A percentile compares a stretch with the other conserved stretches of the same genome.
phyloP scores from a whole-genome alignment of 2,329 filamentous ascomycete genomes.

The Aspergillus arachidicola region DNA sequence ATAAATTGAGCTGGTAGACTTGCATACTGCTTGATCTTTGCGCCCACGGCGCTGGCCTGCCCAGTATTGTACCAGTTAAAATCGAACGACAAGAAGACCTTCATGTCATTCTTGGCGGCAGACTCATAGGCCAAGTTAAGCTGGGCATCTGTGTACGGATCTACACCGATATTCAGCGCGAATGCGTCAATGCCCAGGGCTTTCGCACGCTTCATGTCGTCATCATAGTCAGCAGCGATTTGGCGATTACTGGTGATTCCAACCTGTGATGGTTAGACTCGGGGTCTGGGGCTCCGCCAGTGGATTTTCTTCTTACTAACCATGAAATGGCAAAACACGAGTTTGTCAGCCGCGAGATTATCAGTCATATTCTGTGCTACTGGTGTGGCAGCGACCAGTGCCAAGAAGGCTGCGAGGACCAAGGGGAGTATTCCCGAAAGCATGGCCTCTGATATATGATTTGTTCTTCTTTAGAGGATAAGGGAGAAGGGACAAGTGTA shows the following conservation, averaged over 20 bases:
- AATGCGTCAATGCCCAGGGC: slow-evolving; percentile 51
- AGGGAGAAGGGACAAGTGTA: background rate
- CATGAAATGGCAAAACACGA: slow-evolving; percentile 52
- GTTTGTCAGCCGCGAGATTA: slow-evolving; percentile 19
- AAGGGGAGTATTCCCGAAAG: slow-evolving; percentile 19
- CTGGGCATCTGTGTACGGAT: slow-evolving; percentile 49
- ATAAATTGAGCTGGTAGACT: slow-evolving; percentile 50
- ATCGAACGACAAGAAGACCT: slow-evolving; percentile 61
- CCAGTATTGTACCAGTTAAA: slow-evolving; percentile 52
- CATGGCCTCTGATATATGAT: slow-evolving; percentile 10
- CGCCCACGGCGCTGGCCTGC: slow-evolving; percentile 45
- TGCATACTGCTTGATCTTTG: slow-evolving; percentile 52
- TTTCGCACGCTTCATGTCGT: slow-evolving; percentile 52
- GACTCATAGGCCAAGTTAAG: slow-evolving; percentile 54
- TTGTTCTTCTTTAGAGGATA: background rate
- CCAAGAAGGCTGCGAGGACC: slow-evolving; percentile 20
- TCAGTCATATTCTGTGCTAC: slow-evolving; percentile 5
- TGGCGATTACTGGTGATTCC: slow-evolving; percentile 50
- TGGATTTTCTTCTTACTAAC: slow-evolving; percentile 23
- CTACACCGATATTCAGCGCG: slow-evolving; percentile 54
- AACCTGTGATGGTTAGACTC: slow-evolving; percentile 33
- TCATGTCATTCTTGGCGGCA: slow-evolving; percentile 51
- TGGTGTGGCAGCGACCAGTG: slow-evolving; percentile 22
- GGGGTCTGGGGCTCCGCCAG: background rate
- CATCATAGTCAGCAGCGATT: slow-evolving; percentile 49